phyloP scores from a whole-genome alignment of 2,329 filamentous ascomycete genomes.

The Botrytis deweyae region DNA sequence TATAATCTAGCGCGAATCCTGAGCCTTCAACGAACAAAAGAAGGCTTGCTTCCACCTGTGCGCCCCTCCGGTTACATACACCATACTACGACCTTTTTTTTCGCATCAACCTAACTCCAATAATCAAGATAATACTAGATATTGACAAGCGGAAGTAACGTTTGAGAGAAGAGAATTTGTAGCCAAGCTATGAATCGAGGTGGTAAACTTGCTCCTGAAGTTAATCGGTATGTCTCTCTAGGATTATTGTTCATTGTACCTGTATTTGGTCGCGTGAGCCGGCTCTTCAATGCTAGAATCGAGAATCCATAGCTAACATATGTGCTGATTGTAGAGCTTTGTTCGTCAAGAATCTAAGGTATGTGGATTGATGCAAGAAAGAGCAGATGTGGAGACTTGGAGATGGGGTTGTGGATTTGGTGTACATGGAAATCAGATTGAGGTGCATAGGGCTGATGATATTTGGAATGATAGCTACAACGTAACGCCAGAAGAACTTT shows the following conservation, averaged over 20 bases:
- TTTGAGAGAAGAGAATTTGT: slow-evolving; percentile 26
- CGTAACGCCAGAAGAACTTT: slow-evolving; percentile 96
- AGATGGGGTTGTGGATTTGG: slow-evolving; percentile 18
- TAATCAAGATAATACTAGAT: slow-evolving; percentile 22
- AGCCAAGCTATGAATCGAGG: slow-evolving; percentile 87
- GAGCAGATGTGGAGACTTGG: slow-evolving; percentile 5
- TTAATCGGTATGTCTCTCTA: slow-evolving; percentile 76
- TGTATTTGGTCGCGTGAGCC: slow-evolving; percentile 16
- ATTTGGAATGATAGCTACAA: slow-evolving; percentile 70
- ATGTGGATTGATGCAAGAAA: slow-evolving; percentile 38
- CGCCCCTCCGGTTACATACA: slow-evolving; percentile 19
- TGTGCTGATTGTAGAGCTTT: slow-evolving; percentile 70
- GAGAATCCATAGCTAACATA: slow-evolving; percentile 30
- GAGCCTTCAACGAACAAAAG: slow-evolving; percentile 20
- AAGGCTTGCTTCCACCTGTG: slow-evolving; percentile 20
- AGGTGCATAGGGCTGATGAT: slow-evolving; percentile 55
- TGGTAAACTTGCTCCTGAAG: slow-evolving; percentile 98
- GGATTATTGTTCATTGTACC: slow-evolving; percentile 3
- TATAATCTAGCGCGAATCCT: slow-evolving; percentile 5
- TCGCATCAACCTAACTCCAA: slow-evolving; percentile 18
- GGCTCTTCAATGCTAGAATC: not conserved
- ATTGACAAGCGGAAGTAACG: slow-evolving; percentile 21
- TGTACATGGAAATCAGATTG: slow-evolving; percentile 42
- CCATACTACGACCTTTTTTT: slow-evolving; percentile 19
- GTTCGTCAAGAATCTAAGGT: slow-evolving; percentile 99